Conservation (phyloP, 1,284 basidiomycete species). For the Cystobasidium slooffiae region DNA sequence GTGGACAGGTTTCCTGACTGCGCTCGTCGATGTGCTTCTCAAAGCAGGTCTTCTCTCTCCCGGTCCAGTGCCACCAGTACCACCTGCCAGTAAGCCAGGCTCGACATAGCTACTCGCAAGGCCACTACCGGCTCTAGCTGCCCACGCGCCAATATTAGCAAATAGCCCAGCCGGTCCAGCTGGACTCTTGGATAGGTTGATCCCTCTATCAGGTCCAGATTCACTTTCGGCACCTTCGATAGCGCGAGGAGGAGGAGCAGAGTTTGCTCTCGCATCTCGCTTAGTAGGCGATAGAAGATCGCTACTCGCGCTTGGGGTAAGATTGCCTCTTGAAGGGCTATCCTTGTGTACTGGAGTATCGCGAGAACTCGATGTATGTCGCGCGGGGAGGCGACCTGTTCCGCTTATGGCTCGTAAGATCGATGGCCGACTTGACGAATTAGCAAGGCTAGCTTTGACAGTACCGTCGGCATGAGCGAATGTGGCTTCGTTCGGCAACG, state of each 20-base stretch:
- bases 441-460: slow-evolving; percentile 14
- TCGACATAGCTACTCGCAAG: slow-evolving; percentile 24
- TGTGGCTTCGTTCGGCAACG: background rate
- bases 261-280: slow-evolving; percentile 2
- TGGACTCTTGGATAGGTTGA: slow-evolving; percentile 4
- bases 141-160: slow-evolving; percentile 40
- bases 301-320: background rate
- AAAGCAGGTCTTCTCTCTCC: slow-evolving; percentile 13
- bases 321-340: background rate
- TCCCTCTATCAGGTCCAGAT: slow-evolving; percentile 7
- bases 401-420: slow-evolving; percentile 24
- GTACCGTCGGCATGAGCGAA: slow-evolving; percentile 17
- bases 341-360: background rate
- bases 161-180: slow-evolving; percentile 25
- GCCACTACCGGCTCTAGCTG: slow-evolving; percentile 27
- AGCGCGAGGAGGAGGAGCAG: background rate
- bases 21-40: slow-evolving; percentile 1
- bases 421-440: slow-evolving; percentile 10
- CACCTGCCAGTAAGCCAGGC: background rate
- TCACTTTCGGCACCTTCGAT: slow-evolving; percentile 11
- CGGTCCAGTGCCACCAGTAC: background rate
- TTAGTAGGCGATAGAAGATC: slow-evolving; percentile 15
- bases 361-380: background rate
- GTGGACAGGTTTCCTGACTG: slow-evolving; percentile 8
- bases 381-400: slow-evolving; percentile 1